These are phyloP conservation scores for Plasmodium cynomolgi DNA, from an alignment of 169 alveolate species.

Conservation along the genomic window DNA sequence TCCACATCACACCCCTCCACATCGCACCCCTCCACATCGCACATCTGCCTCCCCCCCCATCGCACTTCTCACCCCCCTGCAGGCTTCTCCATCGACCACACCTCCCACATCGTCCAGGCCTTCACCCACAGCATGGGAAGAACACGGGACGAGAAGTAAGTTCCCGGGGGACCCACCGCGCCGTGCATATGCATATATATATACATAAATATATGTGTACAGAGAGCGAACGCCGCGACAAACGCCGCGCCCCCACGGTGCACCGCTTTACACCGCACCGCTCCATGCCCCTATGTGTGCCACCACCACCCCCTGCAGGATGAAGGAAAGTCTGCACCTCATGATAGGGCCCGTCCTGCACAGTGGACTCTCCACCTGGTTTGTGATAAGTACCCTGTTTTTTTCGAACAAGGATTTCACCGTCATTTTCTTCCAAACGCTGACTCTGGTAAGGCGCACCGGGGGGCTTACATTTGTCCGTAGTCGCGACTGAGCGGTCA, in stretches of 20 bases:
- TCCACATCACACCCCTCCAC: too few relatives aligned
- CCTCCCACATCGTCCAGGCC: slow-evolving; percentile 88
- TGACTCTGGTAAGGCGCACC: slow-evolving; percentile 80
- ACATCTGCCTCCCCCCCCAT: background rate
- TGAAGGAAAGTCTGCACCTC: slow-evolving; percentile 86
- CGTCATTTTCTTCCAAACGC: slow-evolving; percentile 85
- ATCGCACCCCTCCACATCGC: too few relatives aligned
- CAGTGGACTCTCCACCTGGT: slow-evolving; percentile 88
- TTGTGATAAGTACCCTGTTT: slow-evolving; percentile 84
- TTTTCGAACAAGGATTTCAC: slow-evolving; percentile 83
- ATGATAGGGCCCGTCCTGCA: slow-evolving; percentile 88
- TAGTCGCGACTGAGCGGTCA: background rate
- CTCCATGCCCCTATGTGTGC: too few relatives aligned
- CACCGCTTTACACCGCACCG: too few relatives aligned
- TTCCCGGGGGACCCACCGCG: background rate
- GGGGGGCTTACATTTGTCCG: background rate
- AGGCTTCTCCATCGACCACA: slow-evolving; percentile 87
- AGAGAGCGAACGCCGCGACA: background rate
- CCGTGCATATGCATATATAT: too few relatives aligned
- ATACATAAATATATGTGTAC: too few relatives aligned
- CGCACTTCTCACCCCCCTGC: background rate
- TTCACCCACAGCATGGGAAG: slow-evolving; percentile 87
- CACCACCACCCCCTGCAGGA: slow-evolving; percentile 51
- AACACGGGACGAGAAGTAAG: slow-evolving; percentile 78
- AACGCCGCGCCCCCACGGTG: background rate